Evolutionary conservation across 2,329 filamentous ascomycete genomes (phyloP), one percentile per base, ranked within the genome.

Genomic region (Sclerotinia trifoliorum): DNA sequence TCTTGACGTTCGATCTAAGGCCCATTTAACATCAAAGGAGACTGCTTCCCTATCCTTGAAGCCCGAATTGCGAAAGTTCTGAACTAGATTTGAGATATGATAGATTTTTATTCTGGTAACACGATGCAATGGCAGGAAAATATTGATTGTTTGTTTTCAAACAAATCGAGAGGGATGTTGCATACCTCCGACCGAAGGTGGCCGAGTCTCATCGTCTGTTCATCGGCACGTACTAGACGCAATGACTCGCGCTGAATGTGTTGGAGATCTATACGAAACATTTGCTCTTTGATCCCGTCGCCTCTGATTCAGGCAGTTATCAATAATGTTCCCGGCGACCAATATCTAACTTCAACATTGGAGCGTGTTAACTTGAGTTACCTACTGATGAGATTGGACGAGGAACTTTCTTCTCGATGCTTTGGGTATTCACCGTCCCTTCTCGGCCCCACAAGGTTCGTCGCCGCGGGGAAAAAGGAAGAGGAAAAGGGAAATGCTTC

Each of bases 61-160:
- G 56, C 24, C 65, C 32, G 58, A 62, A 35, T 24, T 26, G 29
- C 46, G 42, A 62, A 52, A 10, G 17, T 15, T 32, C 32, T 61
- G 21, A 62, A 26, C 44, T 8, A 49, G 11, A 24, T 44, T 44
- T 21, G 24, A 54, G 54, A 67, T 62, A 21, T 67, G 65, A 67
- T 46, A 67, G 57, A 67, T 44, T 19, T 8, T 39, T 32, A 62
- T 42, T 17, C 8, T 29, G 24, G 65, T 67, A 32, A 46, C 49
- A 63, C 65, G 26, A 54, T n/a, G 3, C 24, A 21, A 57, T 65
- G 58, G 49, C 35, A 56, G 21, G 63, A 11, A 62, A 67, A 42
- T 67, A 67, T 67, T 67, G 65, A 63, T 63, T 63, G 48, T 55
- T 63, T 55, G 35, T 62, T 62, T 63, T 67, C 56, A 63, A 62